Base-by-base conservation (phyloP, 78 protist genomes). In the Mastigamoeba balamuthi region DNA sequence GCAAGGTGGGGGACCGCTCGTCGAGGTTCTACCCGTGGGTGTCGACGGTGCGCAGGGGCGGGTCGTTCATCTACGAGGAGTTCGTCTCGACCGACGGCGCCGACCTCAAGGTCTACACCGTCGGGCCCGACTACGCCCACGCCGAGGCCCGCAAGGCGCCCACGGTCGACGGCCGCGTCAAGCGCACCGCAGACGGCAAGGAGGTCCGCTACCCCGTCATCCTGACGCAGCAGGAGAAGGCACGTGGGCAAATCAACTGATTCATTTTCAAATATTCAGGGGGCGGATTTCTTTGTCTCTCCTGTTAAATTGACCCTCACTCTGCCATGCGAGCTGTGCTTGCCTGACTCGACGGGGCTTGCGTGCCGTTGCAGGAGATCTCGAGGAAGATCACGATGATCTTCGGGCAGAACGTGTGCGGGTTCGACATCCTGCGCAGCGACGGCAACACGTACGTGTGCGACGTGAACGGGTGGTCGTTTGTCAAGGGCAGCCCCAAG, bases 381-480 rank as follows among this genome's bases (percentile, higher is more conserved):
- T 74, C 93, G 38, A 30, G 66, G 3, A 75, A 77, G 66, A 78
- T 91, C 4, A 69, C 48, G 58, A 66, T 48, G 17, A 84, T 79
- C 23, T 94, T 94, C 84, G 63, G 75, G 41, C 95, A 91, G 76
- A 78, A 81, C 33, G 39, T 81, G 35, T 90, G 95, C 85, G 98
- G 98, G 5, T 93, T 92, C 68, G 98, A 95, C 70, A 73, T 95
- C 28, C 72, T 95, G 38, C 85, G 96, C 35, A 81, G 77, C 17
- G 75, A 78, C 53, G 88, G 91, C 3, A 33, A 52, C 37, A 78
- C 88, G 28, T 87, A 58, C 69, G 95, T 95, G 52, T 92, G 96
- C 85, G 98, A 95, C 82, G 98, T 95, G 41, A 95, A 95, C 83
- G 98, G 98, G 27, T 92, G 94, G 96, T 40, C 85, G 29, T 90